Evolutionary conservation across 176 grass and related monocot species (phyloP).

Genomic region (Guadua angustifolia): DNA sequence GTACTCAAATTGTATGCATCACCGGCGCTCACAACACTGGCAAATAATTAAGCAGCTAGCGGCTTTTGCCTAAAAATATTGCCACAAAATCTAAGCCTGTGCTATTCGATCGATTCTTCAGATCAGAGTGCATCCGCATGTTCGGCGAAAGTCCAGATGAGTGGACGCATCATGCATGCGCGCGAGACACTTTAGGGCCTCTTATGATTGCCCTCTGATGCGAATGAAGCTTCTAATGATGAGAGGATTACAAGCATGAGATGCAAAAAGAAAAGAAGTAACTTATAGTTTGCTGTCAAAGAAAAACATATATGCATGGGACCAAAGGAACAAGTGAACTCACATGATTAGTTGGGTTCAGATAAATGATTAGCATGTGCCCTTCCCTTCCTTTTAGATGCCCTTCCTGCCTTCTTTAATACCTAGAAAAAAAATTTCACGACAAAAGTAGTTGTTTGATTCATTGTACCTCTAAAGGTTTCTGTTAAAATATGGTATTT

Average conservation of each 20-base stretch:
- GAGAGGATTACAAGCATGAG: conserved; percentile 44
- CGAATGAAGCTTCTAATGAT: conserved; percentile 59
- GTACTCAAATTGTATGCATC: conserved; percentile 3
- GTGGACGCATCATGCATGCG: conserved; percentile 54
- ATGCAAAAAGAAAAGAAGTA: conserved; percentile 22
- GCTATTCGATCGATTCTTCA: conserved; percentile 48
- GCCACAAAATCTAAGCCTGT: conserved; percentile 62
- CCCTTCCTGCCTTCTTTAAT: conserved; percentile 46
- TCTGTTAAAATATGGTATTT: conserved; percentile 39
- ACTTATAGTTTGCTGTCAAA: background rate
- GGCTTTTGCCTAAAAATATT: conserved; percentile 56
- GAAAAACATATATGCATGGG: conserved; percentile 32
- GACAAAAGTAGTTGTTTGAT: conserved; percentile 61
- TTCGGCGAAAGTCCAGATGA: conserved; percentile 54
- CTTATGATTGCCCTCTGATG: conserved; percentile 76
- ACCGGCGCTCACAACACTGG: background rate
- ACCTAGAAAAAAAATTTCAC: conserved; percentile 36
- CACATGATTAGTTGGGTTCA: conserved; percentile 89
- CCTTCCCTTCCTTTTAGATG: conserved; percentile 65
- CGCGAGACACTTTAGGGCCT: conserved; percentile 45
- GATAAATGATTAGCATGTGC: conserved; percentile 92
- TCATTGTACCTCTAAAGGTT: conserved; percentile 68
- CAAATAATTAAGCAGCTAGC: conserved; percentile 27
- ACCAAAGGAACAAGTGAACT: conserved; percentile 67
- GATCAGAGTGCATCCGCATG: conserved; percentile 44